A percentile compares a stretch with the other conserved stretches of the same genome.
These are phyloP conservation scores for Hymenoscyphus repandus DNA, from an alignment of 2,329 filamentous ascomycete genomes.

Conservation along the genomic window DNA sequence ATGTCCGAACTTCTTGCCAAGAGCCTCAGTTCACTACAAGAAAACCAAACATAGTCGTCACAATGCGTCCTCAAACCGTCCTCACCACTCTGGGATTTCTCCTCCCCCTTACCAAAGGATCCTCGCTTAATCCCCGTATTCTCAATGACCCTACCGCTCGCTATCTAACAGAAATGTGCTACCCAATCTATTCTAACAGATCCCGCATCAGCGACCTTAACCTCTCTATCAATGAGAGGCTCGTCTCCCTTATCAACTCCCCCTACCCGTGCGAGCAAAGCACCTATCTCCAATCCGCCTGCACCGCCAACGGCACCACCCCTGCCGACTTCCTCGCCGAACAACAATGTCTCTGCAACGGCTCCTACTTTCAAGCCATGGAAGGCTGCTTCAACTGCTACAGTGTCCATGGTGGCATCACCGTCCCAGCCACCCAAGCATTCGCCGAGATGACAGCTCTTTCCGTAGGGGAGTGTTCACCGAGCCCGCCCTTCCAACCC, in stretches of 20 bases:
- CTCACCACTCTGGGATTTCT: not conserved
- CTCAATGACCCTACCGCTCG: not conserved
- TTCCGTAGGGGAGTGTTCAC: slow-evolving; percentile 31
- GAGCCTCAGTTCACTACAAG: too few species aligned
- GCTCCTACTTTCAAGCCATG: slow-evolving; percentile 38
- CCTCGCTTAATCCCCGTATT: not conserved
- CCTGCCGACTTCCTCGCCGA: slow-evolving; percentile 27
- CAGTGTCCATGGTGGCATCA: slow-evolving; percentile 33
- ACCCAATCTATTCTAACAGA: not conserved
- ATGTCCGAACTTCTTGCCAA: too few species aligned
- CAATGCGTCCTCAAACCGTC: too few species aligned
- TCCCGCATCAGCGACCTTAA: too few species aligned
- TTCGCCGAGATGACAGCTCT: slow-evolving; percentile 28
- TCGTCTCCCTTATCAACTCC: slow-evolving; percentile 6
- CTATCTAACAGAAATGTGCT: not conserved
- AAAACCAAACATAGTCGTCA: too few species aligned
- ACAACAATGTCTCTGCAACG: slow-evolving; percentile 38
- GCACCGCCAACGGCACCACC: slow-evolving; percentile 31
- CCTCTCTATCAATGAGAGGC: not conserved
- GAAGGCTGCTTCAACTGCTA: slow-evolving; percentile 37
- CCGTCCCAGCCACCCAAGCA: slow-evolving; percentile 30
- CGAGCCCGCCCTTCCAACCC: not conserved
- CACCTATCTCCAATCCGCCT: slow-evolving; percentile 27
- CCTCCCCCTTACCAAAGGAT: not conserved
- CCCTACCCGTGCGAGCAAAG: slow-evolving; percentile 16